A percentile compares a stretch with the other conserved stretches of the same genome.
Evolutionary conservation across 2,329 filamentous ascomycete species (phyloP).

Genomic region (Coleophoma cylindrospora): DNA sequence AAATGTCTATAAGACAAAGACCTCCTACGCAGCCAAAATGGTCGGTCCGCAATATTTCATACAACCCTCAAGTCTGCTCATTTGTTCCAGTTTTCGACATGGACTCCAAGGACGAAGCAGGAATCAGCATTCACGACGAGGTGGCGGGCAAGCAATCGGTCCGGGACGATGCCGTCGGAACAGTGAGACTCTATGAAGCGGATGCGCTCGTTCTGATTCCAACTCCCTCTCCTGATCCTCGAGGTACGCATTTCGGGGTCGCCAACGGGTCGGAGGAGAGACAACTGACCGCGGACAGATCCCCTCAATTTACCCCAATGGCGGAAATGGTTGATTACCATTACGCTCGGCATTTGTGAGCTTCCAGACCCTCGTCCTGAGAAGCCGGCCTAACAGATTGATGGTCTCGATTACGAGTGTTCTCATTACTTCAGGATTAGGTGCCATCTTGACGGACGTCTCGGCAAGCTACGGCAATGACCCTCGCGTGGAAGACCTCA

Average conservation of each 20-base stretch:
- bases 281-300: slow-evolving; percentile 3
- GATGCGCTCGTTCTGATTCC: not conserved
- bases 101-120: too few species aligned
- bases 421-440: slow-evolving; percentile 40
- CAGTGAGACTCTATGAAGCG: not conserved
- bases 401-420: slow-evolving; percentile 11
- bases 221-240: slow-evolving; percentile 4
- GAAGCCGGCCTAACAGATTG: too few species aligned
- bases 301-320: slow-evolving; percentile 21
- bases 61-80: too few species aligned
- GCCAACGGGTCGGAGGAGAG: too few species aligned
- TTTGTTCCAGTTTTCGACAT: too few species aligned
- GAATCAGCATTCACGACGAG: too few species aligned
- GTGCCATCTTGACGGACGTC: slow-evolving; percentile 29
- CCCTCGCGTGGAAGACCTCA: slow-evolving; percentile 27
- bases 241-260: not conserved
- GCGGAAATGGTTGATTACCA: slow-evolving; percentile 16
- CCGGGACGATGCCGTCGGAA: not conserved
- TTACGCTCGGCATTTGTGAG: slow-evolving; percentile 25
- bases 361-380: not conserved
- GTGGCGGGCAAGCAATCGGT: not conserved
- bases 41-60: too few species aligned
- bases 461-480: slow-evolving; percentile 26
- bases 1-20: too few species aligned
- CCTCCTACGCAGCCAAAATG: too few species aligned